Base-by-base conservation (phyloP, 306 rosid species). In the Senna siamea region DNA sequence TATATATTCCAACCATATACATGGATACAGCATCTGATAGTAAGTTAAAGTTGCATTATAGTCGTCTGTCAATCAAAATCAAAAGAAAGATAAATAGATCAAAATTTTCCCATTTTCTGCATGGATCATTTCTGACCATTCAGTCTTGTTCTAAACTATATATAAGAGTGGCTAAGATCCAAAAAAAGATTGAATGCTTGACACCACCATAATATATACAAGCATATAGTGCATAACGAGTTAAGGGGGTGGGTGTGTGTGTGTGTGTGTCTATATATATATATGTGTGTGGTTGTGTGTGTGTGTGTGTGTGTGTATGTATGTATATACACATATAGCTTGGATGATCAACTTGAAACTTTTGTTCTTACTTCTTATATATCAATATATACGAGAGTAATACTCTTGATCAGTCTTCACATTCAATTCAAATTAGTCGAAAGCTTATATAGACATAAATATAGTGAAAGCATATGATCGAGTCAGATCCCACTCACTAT, bases 401-500 rank as follows among this genome's bases (percentile, higher is more conserved):
- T 7, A n/a, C 9, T 13, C 17, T 43, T 44, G 2, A 2, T 60
- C 15, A 35, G 46, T 15, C 44, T 59, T 59, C 15, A 4, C 60
- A 11, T 10, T 9, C 7, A 17, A 11, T 10, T 9, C n/a, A 17
- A 32, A 32, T 3, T 37, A n/a, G 47, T 17, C 48, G 28, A 61
- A 8, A 6, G 11, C 9, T 61, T 61, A 44, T 59, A n/a, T 9
- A 17, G 30, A 62, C 17, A 62, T 18, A 62, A 37, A 20, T 8
- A 64, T 41, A 20, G 69, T 64, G 69, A 57, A 12, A 15, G 65
- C 40, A 35, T 72, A 59, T 44, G 59, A 72, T 58, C 37, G 80
- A 79, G 80, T 82, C 78, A 78, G 80, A 79, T 79, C 79, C 87
- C 70, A 82, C 83, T 78, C 23, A 23, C 48, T 46, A n/a, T 60